phyloP scores from a whole-genome alignment of 495 filamentous ascomycete species.

The Schizothecium vesticola region DNA sequence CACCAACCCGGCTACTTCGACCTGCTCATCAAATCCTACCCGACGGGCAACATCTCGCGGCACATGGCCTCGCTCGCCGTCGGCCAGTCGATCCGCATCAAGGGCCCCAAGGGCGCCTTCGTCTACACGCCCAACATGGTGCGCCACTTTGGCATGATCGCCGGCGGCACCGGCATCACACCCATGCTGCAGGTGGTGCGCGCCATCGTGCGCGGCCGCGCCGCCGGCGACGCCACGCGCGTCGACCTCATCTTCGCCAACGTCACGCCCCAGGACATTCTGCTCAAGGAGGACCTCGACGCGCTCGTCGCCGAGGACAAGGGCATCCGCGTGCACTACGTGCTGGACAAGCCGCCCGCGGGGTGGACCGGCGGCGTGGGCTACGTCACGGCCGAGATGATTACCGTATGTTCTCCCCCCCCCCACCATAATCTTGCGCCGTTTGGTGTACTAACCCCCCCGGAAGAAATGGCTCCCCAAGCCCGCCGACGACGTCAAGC shows the following conservation, averaged over 20 bases:
- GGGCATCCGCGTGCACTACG: constrained; percentile 82
- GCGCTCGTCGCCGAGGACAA: constrained; percentile 67
- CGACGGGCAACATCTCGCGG: constrained; percentile 90
- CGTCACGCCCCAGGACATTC: constrained; percentile 85
- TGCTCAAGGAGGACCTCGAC: constrained; percentile 88
- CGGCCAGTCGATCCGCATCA: constrained; percentile 82
- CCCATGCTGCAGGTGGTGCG: constrained; percentile 95
- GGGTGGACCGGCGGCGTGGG: constrained; percentile 86
- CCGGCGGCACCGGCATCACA: constrained; percentile 95
- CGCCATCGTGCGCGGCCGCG: constrained; percentile 79
- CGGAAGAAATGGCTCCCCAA: constrained; percentile 67
- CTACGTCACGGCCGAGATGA: constrained; percentile 93
- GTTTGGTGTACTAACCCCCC: constrained; percentile 5
- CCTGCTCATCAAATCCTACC: constrained; percentile 95
- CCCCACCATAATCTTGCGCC: too few relatives aligned
- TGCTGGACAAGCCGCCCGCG: constrained; percentile 92
- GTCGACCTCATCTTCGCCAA: constrained; percentile 96
- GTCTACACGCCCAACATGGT: constrained; percentile 95
- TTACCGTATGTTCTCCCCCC: constrained; percentile 60
- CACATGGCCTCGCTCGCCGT: constrained; percentile 77
- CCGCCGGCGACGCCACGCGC: constrained; percentile 75
- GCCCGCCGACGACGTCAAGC: constrained; percentile 81
- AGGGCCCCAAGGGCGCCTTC: constrained; percentile 93
- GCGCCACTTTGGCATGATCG: constrained; percentile 92
- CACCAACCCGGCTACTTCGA: constrained; percentile 91